Conservation (phyloP, 441 rosid species). For the Erysimum pusillum region DNA sequence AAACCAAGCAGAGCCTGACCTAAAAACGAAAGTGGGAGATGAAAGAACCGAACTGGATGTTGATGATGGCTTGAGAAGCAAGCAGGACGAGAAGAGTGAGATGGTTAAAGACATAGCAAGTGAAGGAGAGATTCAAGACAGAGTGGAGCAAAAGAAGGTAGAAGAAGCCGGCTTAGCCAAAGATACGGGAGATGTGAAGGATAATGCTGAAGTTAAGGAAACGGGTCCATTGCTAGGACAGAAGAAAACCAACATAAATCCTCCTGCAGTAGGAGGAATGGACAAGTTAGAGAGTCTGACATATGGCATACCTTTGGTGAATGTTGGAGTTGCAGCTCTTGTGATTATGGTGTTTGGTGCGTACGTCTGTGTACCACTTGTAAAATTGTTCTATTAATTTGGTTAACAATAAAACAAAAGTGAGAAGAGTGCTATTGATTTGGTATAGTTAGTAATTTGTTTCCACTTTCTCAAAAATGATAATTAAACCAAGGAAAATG, state of each 20-base stretch:
- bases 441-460: background rate
- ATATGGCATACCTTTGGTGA: constrained; percentile 34
- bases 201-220: background rate
- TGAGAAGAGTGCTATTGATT: background rate
- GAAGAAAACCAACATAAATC: constrained; percentile 3
- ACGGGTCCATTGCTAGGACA: constrained; percentile 9
- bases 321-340: constrained; percentile 50
- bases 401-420: constrained; percentile 20
- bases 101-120: constrained; percentile 14
- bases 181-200: constrained; percentile 9
- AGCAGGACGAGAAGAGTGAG: constrained; percentile 8
- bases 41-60: background rate
- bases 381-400: constrained; percentile 38
- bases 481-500: constrained; percentile 4
- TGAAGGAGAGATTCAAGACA: constrained; percentile 21
- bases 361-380: constrained; percentile 37
- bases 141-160: background rate
- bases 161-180: constrained; percentile 32
- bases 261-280: constrained; percentile 1
- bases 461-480: constrained; percentile 11
- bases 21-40: constrained; percentile 23
- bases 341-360: constrained; percentile 52
- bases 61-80: background rate
- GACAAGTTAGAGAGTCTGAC: constrained; percentile 14
- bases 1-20: constrained; percentile 7